Evolutionary conservation across 805 yeast genomes (phyloP).

Genomic region (Brettanomyces custersianus): DNA sequence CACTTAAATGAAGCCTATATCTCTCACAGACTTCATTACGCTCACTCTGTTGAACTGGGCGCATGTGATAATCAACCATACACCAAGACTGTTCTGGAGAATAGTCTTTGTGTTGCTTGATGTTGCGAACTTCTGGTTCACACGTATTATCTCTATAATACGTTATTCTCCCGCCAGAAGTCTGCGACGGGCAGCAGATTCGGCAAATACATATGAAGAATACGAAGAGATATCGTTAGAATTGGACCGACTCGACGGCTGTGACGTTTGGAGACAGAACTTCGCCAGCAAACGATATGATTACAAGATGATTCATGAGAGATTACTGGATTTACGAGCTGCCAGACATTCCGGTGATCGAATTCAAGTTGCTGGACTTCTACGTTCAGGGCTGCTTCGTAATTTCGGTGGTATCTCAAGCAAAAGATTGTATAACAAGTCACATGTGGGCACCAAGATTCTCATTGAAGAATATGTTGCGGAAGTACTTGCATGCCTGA

Average conservation of each 20-base stretch:
- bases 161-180: slow-evolving; percentile 8
- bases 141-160: slow-evolving; percentile 7
- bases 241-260: slow-evolving; percentile 44
- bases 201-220: slow-evolving; percentile 38
- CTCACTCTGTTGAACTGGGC: neutral
- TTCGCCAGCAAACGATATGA: slow-evolving; percentile 78
- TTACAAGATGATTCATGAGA: slow-evolving; percentile 68
- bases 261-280: slow-evolving; percentile 69
- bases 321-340: slow-evolving; percentile 51
- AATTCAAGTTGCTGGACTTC: slow-evolving; percentile 48
- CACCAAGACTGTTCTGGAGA: slow-evolving; percentile 18
- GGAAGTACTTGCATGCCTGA: slow-evolving; percentile 64
- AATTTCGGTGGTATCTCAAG: slow-evolving; percentile 90
- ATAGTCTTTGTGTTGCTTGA: slow-evolving; percentile 32
- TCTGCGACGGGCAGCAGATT: slow-evolving; percentile 2
- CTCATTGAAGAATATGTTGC: slow-evolving; percentile 80
- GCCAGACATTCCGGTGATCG: slow-evolving; percentile 57
- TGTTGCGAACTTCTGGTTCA: slow-evolving; percentile 33
- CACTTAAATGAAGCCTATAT: too few species aligned
- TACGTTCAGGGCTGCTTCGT: slow-evolving; percentile 76
- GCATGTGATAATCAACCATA: slow-evolving; percentile 2
- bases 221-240: slow-evolving; percentile 52
- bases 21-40: neutral
- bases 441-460: slow-evolving; percentile 82
- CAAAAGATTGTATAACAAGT: slow-evolving; percentile 65